A percentile compares a stretch with the other conserved stretches of the same genome.
These are phyloP conservation scores for Debaryomyces coudertii DNA, from an alignment of 1,139 yeast genomes.

Conservation along the genomic window DNA sequence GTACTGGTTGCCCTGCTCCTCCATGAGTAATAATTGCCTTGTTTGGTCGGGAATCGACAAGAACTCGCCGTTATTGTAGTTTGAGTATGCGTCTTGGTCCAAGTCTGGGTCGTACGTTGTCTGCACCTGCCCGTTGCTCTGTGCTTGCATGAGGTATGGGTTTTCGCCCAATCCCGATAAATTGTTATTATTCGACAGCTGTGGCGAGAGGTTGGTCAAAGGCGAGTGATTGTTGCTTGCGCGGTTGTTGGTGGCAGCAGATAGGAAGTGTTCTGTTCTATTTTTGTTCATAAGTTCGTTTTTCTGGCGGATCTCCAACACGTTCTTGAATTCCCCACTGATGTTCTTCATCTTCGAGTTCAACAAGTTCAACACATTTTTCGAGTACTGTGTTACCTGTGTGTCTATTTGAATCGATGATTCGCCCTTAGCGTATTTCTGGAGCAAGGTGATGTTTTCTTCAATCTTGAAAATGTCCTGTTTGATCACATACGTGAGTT, in stretches of 20 bases:
- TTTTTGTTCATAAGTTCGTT: constrained; percentile 80
- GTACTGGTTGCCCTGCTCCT: constrained; percentile 75
- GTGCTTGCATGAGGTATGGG: constrained; percentile 39
- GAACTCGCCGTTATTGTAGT: constrained; percentile 37
- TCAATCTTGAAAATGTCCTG: constrained; percentile 90
- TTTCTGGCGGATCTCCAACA: constrained; percentile 82
- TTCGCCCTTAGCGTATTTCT: constrained; percentile 55
- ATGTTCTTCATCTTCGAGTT: constrained; percentile 91
- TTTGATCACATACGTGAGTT: constrained; percentile 87
- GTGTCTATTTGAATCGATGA: constrained; percentile 50
- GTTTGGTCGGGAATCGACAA: constrained; percentile 74
- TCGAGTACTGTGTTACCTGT: constrained; percentile 72
- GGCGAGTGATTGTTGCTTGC: constrained; percentile 32
- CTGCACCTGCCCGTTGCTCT: constrained; percentile 17
- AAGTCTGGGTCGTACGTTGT: constrained; percentile 38
- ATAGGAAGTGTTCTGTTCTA: constrained; percentile 82
- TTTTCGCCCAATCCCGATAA: constrained; percentile 38
- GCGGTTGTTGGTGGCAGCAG: constrained; percentile 45
- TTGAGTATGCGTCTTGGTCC: constrained; percentile 38
- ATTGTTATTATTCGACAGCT: constrained; percentile 2
- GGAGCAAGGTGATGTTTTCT: constrained; percentile 69
- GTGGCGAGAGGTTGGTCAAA: constrained; percentile 15
- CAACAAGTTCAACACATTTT: constrained; percentile 81
- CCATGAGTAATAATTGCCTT: constrained; percentile 70
- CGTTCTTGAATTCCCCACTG: constrained; percentile 88